phyloP scores from a whole-genome alignment of 108 stramenopile genomes.

The Skeletonema marinoi region DNA sequence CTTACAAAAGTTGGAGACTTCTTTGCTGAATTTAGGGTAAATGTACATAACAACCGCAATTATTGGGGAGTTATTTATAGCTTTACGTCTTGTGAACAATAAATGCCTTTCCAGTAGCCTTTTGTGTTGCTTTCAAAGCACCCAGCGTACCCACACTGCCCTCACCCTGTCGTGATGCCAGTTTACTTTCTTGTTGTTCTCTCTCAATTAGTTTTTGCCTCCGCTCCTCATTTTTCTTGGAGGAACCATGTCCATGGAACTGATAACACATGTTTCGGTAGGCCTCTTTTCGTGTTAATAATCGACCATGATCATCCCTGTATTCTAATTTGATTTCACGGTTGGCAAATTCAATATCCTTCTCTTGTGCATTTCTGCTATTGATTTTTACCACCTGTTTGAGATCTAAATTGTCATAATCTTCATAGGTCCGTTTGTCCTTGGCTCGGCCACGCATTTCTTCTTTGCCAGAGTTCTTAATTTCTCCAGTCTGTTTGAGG shows the following conservation, averaged over 20 bases:
- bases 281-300: constrained; percentile 94
- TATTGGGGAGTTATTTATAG: neutral
- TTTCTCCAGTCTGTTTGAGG: constrained; percentile 86
- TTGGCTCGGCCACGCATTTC: constrained; percentile 88
- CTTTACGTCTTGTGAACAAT: constrained; percentile 85
- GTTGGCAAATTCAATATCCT: constrained; percentile 78
- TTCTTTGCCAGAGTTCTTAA: constrained; percentile 68
- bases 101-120: constrained; percentile 92
- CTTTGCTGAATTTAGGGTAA: neutral
- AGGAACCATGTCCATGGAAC: constrained; percentile 96
- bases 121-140: constrained; percentile 86
- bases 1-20: neutral
- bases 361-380: constrained; percentile 56
- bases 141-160: constrained; percentile 78
- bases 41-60: neutral
- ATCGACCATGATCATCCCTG: constrained; percentile 91
- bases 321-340: constrained; percentile 95
- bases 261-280: constrained; percentile 96
- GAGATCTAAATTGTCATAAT: constrained; percentile 80
- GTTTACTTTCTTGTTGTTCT: constrained; percentile 68
- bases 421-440: constrained; percentile 88
- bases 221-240: constrained; percentile 95
- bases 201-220: constrained; percentile 75
- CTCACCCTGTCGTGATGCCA: constrained; percentile 56
- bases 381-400: constrained; percentile 79